These are phyloP conservation scores for Hirsutella rhossiliensis DNA, from an alignment of 2,329 filamentous ascomycete species.

Conservation along the genomic window DNA sequence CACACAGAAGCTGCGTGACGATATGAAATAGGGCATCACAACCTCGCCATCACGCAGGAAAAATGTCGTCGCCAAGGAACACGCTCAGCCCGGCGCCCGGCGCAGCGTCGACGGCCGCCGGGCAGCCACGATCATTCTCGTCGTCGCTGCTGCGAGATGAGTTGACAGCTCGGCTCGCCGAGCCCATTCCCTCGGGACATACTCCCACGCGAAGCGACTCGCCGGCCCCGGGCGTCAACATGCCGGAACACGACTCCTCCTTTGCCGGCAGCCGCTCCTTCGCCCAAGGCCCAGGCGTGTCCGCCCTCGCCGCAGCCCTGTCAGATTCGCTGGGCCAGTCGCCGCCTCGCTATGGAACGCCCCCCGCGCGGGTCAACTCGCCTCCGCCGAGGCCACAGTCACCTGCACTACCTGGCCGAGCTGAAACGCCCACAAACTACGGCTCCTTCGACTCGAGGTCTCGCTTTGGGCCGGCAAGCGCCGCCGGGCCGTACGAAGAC, in stretches of 20 bases:
- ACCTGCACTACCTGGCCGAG: slow-evolving; percentile 20
- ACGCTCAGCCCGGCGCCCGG: slow-evolving; percentile 23
- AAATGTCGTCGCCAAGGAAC: slow-evolving; percentile 26
- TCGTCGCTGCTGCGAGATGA: slow-evolving; percentile 45
- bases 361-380: slow-evolving; percentile 45
- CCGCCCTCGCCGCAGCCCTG: slow-evolving; percentile 79
- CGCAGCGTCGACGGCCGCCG: slow-evolving; percentile 36
- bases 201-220: slow-evolving; percentile 24
- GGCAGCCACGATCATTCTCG: slow-evolving; percentile 31
- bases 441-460: slow-evolving; percentile 71
- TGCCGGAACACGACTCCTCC: slow-evolving; percentile 40
- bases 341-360: slow-evolving; percentile 58
- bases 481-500: slow-evolving; percentile 62
- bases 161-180: slow-evolving; percentile 48
- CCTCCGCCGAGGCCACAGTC: slow-evolving; percentile 32
- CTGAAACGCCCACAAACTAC: slow-evolving; percentile 58
- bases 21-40: background rate
- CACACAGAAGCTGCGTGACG: background rate
- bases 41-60: slow-evolving; percentile 5
- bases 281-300: slow-evolving; percentile 66
- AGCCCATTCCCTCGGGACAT: slow-evolving; percentile 35
- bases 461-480: slow-evolving; percentile 30
- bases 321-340: slow-evolving; percentile 60
- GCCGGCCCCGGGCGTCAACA: slow-evolving; percentile 13
- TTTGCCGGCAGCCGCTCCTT: slow-evolving; percentile 54